phyloP scores from a whole-genome alignment of 345 rosid species.

The Lenwebbia sp. region DNA sequence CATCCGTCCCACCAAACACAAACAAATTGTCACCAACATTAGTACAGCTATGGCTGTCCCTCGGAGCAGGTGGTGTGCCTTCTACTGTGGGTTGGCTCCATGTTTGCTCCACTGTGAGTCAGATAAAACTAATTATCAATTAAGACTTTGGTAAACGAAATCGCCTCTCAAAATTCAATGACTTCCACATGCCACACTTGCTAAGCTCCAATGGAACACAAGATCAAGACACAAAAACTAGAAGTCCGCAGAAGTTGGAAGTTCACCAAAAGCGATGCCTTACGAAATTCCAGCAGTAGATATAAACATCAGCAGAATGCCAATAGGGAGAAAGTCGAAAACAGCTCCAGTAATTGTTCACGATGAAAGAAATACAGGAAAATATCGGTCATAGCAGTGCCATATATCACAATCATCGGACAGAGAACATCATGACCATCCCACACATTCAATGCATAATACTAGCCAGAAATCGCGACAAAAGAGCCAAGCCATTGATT shows the following conservation, averaged over 20 bases:
- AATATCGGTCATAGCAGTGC: neutral
- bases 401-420: neutral
- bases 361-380: neutral
- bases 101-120: conserved; percentile 48
- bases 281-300: neutral
- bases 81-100: conserved; percentile 69
- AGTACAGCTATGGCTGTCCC: conserved; percentile 92
- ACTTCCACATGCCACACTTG: neutral
- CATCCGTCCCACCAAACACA: conserved; percentile 95
- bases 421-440: neutral
- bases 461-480: neutral
- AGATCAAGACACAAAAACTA: neutral
- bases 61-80: conserved; percentile 65
- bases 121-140: neutral
- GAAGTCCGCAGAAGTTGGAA: neutral
- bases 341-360: neutral
- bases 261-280: neutral
- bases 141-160: neutral
- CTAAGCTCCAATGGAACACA: neutral
- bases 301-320: neutral
- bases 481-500: neutral
- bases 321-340: neutral
- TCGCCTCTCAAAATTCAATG: neutral
- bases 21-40: conserved; percentile 57
- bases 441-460: neutral